Conservation (phyloP, 148 eudicot species). For the Silene latifolia region DNA sequence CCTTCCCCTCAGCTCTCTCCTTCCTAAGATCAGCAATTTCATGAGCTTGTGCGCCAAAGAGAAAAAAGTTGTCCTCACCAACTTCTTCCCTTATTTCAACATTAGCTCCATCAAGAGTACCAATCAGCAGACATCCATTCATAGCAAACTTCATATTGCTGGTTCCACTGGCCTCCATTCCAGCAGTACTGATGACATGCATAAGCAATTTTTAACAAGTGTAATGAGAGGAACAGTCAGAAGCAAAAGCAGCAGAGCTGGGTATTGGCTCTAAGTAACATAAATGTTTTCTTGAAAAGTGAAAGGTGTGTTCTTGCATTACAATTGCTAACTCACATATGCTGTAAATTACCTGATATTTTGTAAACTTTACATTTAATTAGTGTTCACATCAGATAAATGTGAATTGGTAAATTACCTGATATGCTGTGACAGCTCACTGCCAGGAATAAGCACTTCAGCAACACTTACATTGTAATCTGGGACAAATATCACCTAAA, state of each 20-base stretch:
- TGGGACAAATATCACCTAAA: slow-evolving; percentile 88
- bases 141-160: slow-evolving; percentile 99
- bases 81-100: slow-evolving; percentile 95
- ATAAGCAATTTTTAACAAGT: slow-evolving; percentile 4
- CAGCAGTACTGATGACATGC: slow-evolving; percentile 62
- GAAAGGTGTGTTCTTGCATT: background rate
- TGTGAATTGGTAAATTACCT: slow-evolving; percentile 42
- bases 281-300: background rate
- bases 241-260: background rate
- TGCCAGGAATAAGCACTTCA: slow-evolving; percentile 87
- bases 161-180: slow-evolving; percentile 99
- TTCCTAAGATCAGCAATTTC: slow-evolving; percentile 68
- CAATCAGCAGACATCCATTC: slow-evolving; percentile 91
- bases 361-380: background rate
- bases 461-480: slow-evolving; percentile 98
- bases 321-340: background rate
- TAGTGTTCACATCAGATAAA: background rate
- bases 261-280: background rate
- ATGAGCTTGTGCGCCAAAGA: slow-evolving; percentile 81
- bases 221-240: too few relatives aligned
- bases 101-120: slow-evolving; percentile 95
- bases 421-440: slow-evolving; percentile 95
- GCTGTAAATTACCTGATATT: background rate
- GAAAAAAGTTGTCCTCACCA: slow-evolving; percentile 82
- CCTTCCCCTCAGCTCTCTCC: slow-evolving; percentile 93